A percentile compares a stretch with the other conserved stretches of the same genome.
Conservation (phyloP, 1,139 yeast species). For the Protomyces gravidus region DNA sequence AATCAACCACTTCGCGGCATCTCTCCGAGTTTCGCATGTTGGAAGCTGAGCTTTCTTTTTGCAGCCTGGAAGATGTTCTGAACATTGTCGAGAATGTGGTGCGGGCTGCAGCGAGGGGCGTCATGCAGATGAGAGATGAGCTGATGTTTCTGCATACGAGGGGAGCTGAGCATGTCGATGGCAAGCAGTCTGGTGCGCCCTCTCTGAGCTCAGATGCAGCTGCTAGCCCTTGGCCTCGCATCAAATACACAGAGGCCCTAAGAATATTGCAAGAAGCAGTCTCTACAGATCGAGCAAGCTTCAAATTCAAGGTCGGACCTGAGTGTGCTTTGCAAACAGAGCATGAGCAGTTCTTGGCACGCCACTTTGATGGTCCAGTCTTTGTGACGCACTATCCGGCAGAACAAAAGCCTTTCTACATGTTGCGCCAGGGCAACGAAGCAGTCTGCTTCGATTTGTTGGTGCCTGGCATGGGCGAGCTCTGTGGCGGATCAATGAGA, state of each 20-base stretch:
- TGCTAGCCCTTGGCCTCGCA: constrained; percentile 55
- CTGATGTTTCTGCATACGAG: background rate
- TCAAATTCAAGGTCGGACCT: constrained; percentile 48
- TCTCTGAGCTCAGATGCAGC: background rate
- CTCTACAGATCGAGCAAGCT: constrained; percentile 36
- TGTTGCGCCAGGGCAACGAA: constrained; percentile 58
- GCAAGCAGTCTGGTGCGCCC: background rate
- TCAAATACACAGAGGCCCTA: constrained; percentile 74
- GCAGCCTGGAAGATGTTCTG: constrained; percentile 59
- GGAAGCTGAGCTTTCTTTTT: constrained; percentile 80
- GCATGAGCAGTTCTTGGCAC: constrained; percentile 89
- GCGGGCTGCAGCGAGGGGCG: constrained; percentile 44
- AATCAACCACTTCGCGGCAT: constrained; percentile 85
- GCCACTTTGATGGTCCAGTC: constrained; percentile 67
- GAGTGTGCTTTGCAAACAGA: constrained; percentile 76
- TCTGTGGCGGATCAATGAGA: constrained; percentile 92
- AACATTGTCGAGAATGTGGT: constrained; percentile 66
- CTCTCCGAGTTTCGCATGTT: constrained; percentile 96
- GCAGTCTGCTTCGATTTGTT: constrained; percentile 88
- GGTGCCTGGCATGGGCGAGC: constrained; percentile 89
- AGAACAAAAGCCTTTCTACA: constrained; percentile 80
- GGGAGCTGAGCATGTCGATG: constrained; percentile 30
- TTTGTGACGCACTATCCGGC: constrained; percentile 87
- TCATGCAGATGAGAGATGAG: constrained; percentile 31
- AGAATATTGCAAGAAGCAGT: constrained; percentile 46